Conservation (phyloP, 192 early-diverging fungal genomes). For the Gamsiella multidivaricata region DNA sequence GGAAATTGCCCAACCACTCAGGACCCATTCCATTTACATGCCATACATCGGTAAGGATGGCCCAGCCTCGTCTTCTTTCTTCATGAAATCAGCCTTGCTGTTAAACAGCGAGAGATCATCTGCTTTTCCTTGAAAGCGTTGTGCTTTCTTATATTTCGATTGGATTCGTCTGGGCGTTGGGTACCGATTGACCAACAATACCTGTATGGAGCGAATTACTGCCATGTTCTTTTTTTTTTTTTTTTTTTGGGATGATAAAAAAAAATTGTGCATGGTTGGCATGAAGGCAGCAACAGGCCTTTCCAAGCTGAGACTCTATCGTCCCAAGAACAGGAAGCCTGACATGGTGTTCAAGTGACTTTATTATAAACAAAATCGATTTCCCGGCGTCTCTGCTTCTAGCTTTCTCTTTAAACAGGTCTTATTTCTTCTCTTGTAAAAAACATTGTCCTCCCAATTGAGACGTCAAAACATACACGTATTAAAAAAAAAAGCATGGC, state of each 20-base stretch:
- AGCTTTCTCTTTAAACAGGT: too few relatives aligned
- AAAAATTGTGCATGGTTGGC: neutral
- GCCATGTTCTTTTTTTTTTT: too few relatives aligned
- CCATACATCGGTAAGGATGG: slow-evolving; percentile 66
- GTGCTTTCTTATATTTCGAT: neutral
- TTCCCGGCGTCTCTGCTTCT: too few relatives aligned
- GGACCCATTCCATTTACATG: slow-evolving; percentile 61
- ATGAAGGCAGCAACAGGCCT: neutral
- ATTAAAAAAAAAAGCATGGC: too few relatives aligned
- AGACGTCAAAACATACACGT: too few relatives aligned
- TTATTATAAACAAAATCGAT: too few relatives aligned
- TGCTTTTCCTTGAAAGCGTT: neutral
- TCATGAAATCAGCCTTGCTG: neutral
- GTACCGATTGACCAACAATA: neutral
- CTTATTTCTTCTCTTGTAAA: too few relatives aligned
- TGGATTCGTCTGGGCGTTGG: neutral
- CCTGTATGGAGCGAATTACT: neutral
- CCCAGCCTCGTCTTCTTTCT: neutral
- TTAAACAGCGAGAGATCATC: neutral
- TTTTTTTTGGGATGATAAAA: too few relatives aligned
- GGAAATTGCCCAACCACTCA: slow-evolving; percentile 38
- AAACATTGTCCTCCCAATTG: too few relatives aligned
- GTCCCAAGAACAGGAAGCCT: too few relatives aligned
- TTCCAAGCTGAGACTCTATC: too few relatives aligned
- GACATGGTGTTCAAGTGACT: too few relatives aligned